These are phyloP conservation scores for Laburnicola sp. DNA, from an alignment of 2,329 filamentous ascomycete genomes.

Conservation along the genomic window DNA sequence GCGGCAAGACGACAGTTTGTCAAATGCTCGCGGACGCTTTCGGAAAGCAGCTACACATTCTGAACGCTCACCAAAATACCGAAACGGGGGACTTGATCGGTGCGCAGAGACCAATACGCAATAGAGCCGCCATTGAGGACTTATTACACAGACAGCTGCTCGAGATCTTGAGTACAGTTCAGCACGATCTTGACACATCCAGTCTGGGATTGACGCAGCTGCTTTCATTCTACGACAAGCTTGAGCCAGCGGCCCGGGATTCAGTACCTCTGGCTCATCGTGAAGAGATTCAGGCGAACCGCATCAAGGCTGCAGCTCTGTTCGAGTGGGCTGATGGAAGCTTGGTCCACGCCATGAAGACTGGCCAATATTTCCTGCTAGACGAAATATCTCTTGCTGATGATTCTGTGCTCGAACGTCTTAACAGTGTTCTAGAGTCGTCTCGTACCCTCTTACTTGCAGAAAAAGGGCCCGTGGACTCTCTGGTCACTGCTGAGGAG, in stretches of 20 bases:
- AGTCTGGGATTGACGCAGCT: slow-evolving; percentile 55
- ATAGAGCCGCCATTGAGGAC: slow-evolving; percentile 73
- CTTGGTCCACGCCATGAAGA: slow-evolving; percentile 89
- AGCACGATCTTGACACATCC: slow-evolving; percentile 9
- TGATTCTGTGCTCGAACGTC: slow-evolving; percentile 90
- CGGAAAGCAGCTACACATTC: slow-evolving; percentile 75
- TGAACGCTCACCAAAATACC: slow-evolving; percentile 98
- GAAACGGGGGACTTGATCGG: slow-evolving; percentile 97
- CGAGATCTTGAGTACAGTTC: slow-evolving; percentile 10
- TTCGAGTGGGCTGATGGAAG: slow-evolving; percentile 98
- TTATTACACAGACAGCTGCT: slow-evolving; percentile 65
- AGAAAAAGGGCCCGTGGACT: slow-evolving; percentile 87
- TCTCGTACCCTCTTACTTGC: slow-evolving; percentile 83
- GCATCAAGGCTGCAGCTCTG: slow-evolving; percentile 74
- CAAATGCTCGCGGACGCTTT: slow-evolving; percentile 86
- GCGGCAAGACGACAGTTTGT: slow-evolving; percentile 95
- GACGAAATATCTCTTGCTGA: slow-evolving; percentile 98
- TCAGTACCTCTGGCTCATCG: slow-evolving; percentile 51
- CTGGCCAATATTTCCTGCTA: slow-evolving; percentile 86
- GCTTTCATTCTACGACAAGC: slow-evolving; percentile 61
- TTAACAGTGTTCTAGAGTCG: slow-evolving; percentile 95
- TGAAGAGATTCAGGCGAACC: slow-evolving; percentile 49
- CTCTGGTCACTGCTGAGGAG: slow-evolving; percentile 71
- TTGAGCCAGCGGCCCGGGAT: slow-evolving; percentile 52
- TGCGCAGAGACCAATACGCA: slow-evolving; percentile 87